These are phyloP conservation scores for Cercospora zeae-maydis DNA, from an alignment of 2,329 filamentous ascomycete species.

Conservation along the genomic window DNA sequence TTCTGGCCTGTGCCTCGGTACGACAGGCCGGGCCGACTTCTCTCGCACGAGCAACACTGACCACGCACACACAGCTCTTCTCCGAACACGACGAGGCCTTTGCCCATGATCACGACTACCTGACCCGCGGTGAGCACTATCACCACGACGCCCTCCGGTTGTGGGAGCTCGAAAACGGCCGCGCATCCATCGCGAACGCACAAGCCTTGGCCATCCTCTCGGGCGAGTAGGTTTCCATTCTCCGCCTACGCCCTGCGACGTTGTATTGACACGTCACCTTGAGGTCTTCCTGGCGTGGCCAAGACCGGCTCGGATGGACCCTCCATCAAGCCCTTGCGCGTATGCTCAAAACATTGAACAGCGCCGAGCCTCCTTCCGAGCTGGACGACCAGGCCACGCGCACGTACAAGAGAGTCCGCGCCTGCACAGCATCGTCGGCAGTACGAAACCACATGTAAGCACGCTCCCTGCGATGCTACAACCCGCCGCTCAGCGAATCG, in stretches of 20 bases:
- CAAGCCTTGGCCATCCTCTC: not conserved
- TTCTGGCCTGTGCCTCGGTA: not conserved
- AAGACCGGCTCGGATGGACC: not conserved
- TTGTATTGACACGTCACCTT: not conserved
- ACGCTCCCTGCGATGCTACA: not conserved
- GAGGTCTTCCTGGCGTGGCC: not conserved
- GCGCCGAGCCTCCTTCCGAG: not conserved
- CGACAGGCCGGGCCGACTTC: not conserved
- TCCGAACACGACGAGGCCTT: not conserved
- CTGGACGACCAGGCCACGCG: not conserved
- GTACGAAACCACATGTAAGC: not conserved
- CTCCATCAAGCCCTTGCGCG: not conserved
- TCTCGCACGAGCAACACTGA: no score
- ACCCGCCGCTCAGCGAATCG: not conserved
- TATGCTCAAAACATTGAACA: not conserved
- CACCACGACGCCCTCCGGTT: not conserved
- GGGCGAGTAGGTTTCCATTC: not conserved
- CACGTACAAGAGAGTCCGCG: not conserved
- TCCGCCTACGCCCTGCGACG: not conserved
- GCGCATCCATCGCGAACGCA: not conserved
- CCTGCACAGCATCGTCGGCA: not conserved
- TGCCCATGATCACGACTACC: not conserved
- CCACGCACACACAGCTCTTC: not conserved
- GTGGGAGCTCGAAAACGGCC: not conserved
- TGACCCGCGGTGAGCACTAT: not conserved